Evolutionary conservation across 2,329 filamentous ascomycete species (phyloP), one percentile per base, ranked within the genome.

Genomic region (Epichloe amarillans): DNA sequence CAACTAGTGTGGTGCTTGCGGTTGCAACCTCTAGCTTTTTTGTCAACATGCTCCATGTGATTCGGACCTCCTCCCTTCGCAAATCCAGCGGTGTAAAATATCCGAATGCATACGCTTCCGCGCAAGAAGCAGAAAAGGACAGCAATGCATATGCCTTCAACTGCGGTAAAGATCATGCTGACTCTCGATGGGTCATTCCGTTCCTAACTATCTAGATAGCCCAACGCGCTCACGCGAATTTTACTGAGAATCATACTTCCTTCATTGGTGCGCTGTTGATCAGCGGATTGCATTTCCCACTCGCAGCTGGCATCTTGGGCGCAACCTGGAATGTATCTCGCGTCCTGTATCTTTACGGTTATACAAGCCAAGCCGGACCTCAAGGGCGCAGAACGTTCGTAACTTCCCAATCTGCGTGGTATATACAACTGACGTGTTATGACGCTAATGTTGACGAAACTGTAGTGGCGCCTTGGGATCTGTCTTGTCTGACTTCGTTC

Each of bases 181-280:
- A 26, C 15, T 21, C 17, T 33, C 19, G 7, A 5, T 19, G 17
- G 21, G 26, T 15, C 15, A 33, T 40, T 33, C 12, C 37, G 12
- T 48, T 23, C 7, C 39, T 47, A 21, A 47, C 33, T 38, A 2
- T 10, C n/a, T 21, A 17, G 46, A 37, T 51, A 76, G 73, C 76
- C 49, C 79, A 83, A 60, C 76, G 78, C 46, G 74, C 79, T 10
- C 82, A 85, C 62, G 66, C 70, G 58, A 83, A 84, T 70, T 84
- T 73, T 66, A 72, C 71, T 56, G 82, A 85, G 70, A 82, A 79
- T 66, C 68, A 77, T 37, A 66, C 73, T 8, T 69, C 77, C 3
- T 70, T 77, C 60, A 59, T 83, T 11, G 69, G 66, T 21, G 66
- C 71, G 23, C 66, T 83, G 11, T 62, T 82, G 53, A 70, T 84